phyloP scores from a whole-genome alignment of 768 basidiomycete species.

The Tulasnella sp. region DNA sequence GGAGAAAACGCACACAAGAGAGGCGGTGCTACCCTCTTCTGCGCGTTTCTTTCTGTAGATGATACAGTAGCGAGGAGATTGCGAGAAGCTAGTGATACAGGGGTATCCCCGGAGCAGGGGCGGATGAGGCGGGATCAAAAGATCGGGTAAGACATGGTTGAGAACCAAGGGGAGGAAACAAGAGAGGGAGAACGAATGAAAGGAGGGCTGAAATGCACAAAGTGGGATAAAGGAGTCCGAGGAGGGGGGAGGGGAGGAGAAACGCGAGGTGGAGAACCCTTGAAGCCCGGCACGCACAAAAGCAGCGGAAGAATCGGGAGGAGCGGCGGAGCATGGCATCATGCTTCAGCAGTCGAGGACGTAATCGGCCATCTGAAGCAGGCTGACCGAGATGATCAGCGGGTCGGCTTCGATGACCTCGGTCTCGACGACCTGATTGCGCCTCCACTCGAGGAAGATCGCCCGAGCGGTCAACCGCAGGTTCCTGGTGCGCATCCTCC shows the following conservation, averaged over 20 bases:
- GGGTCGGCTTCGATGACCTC: slow-evolving; percentile 34
- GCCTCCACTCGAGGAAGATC: slow-evolving; percentile 28
- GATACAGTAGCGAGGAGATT: slow-evolving; percentile 10
- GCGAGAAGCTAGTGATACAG: slow-evolving; percentile 16
- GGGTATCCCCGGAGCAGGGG: not conserved
- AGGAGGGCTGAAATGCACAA: not conserved
- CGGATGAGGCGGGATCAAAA: not conserved
- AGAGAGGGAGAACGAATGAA: slow-evolving; percentile 2
- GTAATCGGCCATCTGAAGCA: slow-evolving; percentile 29
- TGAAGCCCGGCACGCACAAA: not conserved
- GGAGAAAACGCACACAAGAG: not conserved
- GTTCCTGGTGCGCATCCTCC: slow-evolving; percentile 25
- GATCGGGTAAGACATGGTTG: not conserved
- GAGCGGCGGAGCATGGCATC: not conserved
- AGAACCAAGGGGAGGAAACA: not conserved
- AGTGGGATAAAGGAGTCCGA: slow-evolving; percentile 14
- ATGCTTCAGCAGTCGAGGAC: not conserved
- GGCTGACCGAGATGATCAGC: slow-evolving; percentile 21
- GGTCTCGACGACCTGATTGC: slow-evolving; percentile 7
- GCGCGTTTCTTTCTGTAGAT: not conserved
- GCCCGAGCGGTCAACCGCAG: slow-evolving; percentile 25
- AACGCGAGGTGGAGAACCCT: not conserved
- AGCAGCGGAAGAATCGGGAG: not conserved
- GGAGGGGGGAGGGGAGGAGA: not conserved
- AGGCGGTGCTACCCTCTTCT: not conserved